phyloP scores from a whole-genome alignment of 257 asterid species.

The Lycium barbarum region DNA sequence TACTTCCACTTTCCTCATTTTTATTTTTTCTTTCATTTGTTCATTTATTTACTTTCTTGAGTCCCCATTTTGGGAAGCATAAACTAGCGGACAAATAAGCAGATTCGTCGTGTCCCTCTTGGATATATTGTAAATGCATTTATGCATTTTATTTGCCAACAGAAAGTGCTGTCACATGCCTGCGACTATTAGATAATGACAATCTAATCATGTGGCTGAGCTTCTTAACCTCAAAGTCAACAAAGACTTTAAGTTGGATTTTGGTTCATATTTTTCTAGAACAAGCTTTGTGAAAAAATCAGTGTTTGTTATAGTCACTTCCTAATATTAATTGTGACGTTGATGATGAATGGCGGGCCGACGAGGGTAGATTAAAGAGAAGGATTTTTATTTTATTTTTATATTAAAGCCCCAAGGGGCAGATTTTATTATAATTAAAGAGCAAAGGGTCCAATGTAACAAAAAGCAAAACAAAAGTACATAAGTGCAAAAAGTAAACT shows the following conservation, averaged over 20 bases:
- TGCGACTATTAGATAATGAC: background rate
- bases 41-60: background rate
- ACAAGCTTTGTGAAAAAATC: too few relatives aligned
- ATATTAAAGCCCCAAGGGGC: too few relatives aligned
- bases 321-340: too few relatives aligned
- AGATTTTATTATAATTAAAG: too few relatives aligned
- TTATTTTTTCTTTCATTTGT: background rate
- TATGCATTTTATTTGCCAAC: slow-evolving; percentile 16
- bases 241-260: background rate
- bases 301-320: too few relatives aligned
- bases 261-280: too few relatives aligned
- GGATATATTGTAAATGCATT: slow-evolving; percentile 5
- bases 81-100: slow-evolving; percentile 14
- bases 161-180: background rate
- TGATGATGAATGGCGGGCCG: too few relatives aligned
- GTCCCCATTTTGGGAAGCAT: slow-evolving; percentile 14
- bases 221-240: background rate
- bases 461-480: too few relatives aligned
- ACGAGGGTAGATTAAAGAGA: too few relatives aligned
- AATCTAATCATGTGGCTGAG: background rate
- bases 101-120: slow-evolving; percentile 11
- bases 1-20: background rate
- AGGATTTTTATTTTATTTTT: too few relatives aligned
- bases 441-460: too few relatives aligned
- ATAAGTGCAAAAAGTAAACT: too few relatives aligned